Evolutionary conservation across 441 rosid genomes (phyloP), one percentile per base, ranked within the genome.

Genomic region (Breynia disticha): DNA sequence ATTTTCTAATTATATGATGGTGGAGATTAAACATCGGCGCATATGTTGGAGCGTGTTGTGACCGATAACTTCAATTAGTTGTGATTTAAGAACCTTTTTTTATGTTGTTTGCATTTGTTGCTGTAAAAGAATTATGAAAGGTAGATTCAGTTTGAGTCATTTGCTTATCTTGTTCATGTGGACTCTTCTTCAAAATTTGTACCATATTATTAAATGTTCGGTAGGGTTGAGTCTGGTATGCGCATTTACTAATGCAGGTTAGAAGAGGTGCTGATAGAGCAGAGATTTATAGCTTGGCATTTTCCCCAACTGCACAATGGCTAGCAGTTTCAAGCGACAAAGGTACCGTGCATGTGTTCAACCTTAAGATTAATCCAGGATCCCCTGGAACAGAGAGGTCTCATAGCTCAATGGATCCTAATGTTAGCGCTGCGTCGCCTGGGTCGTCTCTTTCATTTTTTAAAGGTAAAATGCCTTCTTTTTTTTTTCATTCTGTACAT

Each of bases 251-350:
- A 24, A 53, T 68, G 61, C 52, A 83, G 90, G 77, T 83, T 19
- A 75, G 90, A 63, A 79, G 90, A 68, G 90, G 90, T 57, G 85
- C 87, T 17, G 90, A 83, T 64, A 77, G 90, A 73, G 90, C 90
- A 8, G 90, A 81, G 59, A 77, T 83, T 50, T 70, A 79, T 64
- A 83, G 90, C 55, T 65, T 83, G 76, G 87, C 87, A 16, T 83
- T 83, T 60, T 83, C 90, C 52, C 60, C 87, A 49, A 67, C 70
- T 52, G 77, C 80, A 16, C 79, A 81, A 55, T 79, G 87, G 90
- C 63, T 83, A 38, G 90, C 85, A 35, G 87, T 80, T 59, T 83
- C 90, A 35, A 83, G 90, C 60, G 90, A 80, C 69, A 80, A 83
- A 64, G 87, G 90, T 35, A 83, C 90, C 18, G 76, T 83, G 42